A percentile compares a stretch with the other conserved stretches of the same genome.
phyloP scores from a whole-genome alignment of 352 stramenopile species.

The Phytophthora tubulina region DNA sequence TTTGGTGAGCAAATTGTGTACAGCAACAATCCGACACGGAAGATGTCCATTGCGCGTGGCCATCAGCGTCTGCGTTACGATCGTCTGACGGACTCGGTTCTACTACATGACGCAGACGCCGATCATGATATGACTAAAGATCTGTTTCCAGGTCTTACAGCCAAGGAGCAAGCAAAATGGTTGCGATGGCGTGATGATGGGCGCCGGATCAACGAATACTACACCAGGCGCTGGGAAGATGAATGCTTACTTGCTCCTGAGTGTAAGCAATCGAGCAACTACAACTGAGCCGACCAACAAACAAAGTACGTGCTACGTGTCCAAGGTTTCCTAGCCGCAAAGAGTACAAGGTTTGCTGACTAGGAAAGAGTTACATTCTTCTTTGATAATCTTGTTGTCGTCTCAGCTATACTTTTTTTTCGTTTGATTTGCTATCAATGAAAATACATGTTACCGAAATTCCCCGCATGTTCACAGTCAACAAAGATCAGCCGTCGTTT shows the following conservation, averaged over 20 bases:
- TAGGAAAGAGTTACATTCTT: too few relatives aligned
- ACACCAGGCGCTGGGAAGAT: conserved; percentile 8
- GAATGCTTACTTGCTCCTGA: conserved; percentile 10
- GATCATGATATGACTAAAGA: conserved; percentile 14
- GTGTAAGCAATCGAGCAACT: not conserved
- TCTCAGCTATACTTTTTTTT: too few relatives aligned
- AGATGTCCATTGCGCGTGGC: conserved; percentile 2
- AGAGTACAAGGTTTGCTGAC: too few relatives aligned
- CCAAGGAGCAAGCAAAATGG: conserved; percentile 8
- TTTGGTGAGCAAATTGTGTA: conserved; percentile 13
- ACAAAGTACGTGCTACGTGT: too few relatives aligned
- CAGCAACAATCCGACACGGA: conserved; percentile 2
- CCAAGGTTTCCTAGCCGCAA: too few relatives aligned
- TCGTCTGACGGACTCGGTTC: conserved; percentile 10
- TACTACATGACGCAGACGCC: conserved; percentile 5
- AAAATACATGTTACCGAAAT: too few relatives aligned
- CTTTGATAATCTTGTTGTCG: too few relatives aligned
- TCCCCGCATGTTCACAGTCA: too few relatives aligned
- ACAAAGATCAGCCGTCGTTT: too few relatives aligned
- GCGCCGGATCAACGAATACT: conserved; percentile 6
- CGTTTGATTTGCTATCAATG: too few relatives aligned
- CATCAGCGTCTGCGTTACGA: conserved; percentile 16
- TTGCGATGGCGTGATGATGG: not conserved
- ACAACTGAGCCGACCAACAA: too few relatives aligned
- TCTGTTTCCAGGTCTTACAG: conserved; percentile 10